Conservation (phyloP, 352 stramenopile genomes). For the Aphanomyces cochlioides region DNA sequence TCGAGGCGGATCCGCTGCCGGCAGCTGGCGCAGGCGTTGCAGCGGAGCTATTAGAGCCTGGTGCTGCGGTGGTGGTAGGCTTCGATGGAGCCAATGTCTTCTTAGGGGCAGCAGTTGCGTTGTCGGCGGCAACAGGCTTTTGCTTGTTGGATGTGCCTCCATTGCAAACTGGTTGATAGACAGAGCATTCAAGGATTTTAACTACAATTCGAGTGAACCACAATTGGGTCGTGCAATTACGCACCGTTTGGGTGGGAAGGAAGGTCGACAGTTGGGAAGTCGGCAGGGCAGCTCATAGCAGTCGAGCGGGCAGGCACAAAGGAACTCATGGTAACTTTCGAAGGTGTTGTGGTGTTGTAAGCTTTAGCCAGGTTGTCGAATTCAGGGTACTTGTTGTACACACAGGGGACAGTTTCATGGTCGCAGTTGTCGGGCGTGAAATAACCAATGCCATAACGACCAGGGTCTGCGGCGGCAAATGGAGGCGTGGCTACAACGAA, state of each 20-base stretch:
- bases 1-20: background rate
- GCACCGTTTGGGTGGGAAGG: conserved; percentile 40
- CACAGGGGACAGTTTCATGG: conserved; percentile 44
- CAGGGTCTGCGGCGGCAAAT: conserved; percentile 39
- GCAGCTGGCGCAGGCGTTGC: background rate
- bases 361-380: conserved; percentile 65
- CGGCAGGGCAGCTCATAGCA: conserved; percentile 44
- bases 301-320: conserved; percentile 41
- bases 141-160: conserved; percentile 49
- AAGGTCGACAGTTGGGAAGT: conserved; percentile 41
- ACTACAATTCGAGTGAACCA: conserved; percentile 34
- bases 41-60: too few relatives aligned
- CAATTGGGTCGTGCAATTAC: conserved; percentile 5
- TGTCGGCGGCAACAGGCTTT: background rate
- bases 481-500: conserved; percentile 16
- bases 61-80: background rate
- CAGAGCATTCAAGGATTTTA: conserved; percentile 44
- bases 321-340: conserved; percentile 42
- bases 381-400: conserved; percentile 58
- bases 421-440: conserved; percentile 60
- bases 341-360: conserved; percentile 66
- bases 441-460: conserved; percentile 71
- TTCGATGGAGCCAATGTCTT: background rate
- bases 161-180: conserved; percentile 52
- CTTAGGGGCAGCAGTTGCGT: background rate